phyloP scores from a whole-genome alignment of 2,329 filamentous ascomycete species.

The Cyanodermella asteris region DNA sequence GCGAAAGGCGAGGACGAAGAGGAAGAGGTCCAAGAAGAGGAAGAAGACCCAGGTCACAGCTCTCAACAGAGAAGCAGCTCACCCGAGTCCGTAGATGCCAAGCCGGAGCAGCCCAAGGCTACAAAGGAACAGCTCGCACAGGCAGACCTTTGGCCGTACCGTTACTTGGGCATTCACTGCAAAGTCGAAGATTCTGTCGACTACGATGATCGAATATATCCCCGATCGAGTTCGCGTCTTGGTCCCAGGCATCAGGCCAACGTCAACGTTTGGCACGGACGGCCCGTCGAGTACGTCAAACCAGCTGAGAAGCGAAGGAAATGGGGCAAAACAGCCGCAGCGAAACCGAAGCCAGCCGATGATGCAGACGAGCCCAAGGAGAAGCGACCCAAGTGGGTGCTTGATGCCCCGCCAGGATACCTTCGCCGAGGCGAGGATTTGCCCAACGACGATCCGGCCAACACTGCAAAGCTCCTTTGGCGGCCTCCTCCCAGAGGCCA shows the following conservation, averaged over 20 bases:
- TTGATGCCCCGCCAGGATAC: conserved; percentile 78
- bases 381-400: conserved; percentile 75
- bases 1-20: conserved; percentile 46
- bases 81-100: conserved; percentile 32
- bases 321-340: conserved; percentile 46
- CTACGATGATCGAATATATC: conserved; percentile 94
- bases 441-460: conserved; percentile 46
- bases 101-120: conserved; percentile 32
- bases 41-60: conserved; percentile 37
- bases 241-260: conserved; percentile 81
- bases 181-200: conserved; percentile 87
- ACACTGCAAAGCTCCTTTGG: conserved; percentile 58
- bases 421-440: conserved; percentile 64
- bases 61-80: conserved; percentile 44
- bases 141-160: conserved; percentile 86
- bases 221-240: conserved; percentile 76
- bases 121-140: conserved; percentile 81
- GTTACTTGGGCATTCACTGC: conserved; percentile 89
- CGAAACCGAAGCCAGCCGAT: too few relatives aligned
- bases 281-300: conserved; percentile 76
- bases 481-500: conserved; percentile 41
- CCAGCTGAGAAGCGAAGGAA: conserved; percentile 67
- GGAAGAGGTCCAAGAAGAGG: conserved; percentile 39
- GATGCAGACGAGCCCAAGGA: conserved; percentile 69
- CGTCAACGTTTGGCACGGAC: conserved; percentile 66